Evolutionary conservation across 345 rosid genomes (phyloP).

Genomic region (Zanthoxylum bungeanum): DNA sequence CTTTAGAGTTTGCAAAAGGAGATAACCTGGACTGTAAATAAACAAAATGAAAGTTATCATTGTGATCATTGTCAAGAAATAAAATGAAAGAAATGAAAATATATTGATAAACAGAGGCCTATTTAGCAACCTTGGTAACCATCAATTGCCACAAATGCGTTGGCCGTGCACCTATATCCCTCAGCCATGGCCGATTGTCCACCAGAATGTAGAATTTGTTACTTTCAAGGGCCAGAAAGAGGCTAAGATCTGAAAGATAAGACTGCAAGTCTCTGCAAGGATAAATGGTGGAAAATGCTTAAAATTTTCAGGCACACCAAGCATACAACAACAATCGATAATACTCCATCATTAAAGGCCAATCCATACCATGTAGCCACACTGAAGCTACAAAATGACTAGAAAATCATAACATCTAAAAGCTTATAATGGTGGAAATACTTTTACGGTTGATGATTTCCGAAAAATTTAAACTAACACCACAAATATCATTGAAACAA

Average conservation of each 20-base stretch:
- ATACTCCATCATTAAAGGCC: neutral
- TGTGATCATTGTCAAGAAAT: neutral
- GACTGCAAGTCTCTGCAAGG: slow-evolving; percentile 93
- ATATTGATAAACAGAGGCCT: neutral
- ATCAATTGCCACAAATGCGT: slow-evolving; percentile 92
- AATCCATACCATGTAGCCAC: neutral
- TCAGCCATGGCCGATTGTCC: slow-evolving; percentile 92
- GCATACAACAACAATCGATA: neutral
- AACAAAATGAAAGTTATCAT: slow-evolving; percentile 18
- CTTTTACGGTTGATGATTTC: neutral
- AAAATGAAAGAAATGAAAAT: neutral
- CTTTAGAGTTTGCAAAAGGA: slow-evolving; percentile 90
- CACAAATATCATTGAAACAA: neutral
- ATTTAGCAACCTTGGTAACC: slow-evolving; percentile 85
- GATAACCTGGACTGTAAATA: slow-evolving; percentile 86
- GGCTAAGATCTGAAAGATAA: slow-evolving; percentile 83
- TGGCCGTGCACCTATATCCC: slow-evolving; percentile 52
- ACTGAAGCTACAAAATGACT: neutral
- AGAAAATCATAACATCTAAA: neutral
- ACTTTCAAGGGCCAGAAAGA: slow-evolving; percentile 78
- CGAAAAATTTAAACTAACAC: neutral
- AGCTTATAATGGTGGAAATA: neutral
- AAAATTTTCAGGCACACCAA: slow-evolving; percentile 7
- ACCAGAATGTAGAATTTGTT: slow-evolving; percentile 82
- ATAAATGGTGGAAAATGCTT: slow-evolving; percentile 5